Evolutionary conservation across 2,329 filamentous ascomycete species (phyloP), one percentile per base, ranked within the genome.

Genomic region (Fusarium neocosmosporiellum): DNA sequence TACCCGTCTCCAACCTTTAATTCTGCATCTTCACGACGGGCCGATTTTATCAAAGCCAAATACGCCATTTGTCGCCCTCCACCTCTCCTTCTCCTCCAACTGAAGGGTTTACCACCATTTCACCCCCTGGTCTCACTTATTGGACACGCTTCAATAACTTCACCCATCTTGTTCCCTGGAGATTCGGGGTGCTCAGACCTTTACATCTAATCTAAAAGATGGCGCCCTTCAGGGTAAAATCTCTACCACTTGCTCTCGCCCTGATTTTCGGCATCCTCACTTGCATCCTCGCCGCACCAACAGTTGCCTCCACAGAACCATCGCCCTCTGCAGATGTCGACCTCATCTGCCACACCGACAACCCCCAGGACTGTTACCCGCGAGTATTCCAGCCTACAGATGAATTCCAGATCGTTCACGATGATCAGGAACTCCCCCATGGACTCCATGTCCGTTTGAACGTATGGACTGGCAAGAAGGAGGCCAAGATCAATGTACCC

Each of bases 401-500:
- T 55, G 86, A 92, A 65, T 93, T 93, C 72, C 90, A 92, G 78
- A 77, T 81, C 9, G 85, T 93, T 43, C 89, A 86, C 67, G 86
- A 89, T 37, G 91, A 92, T 73, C 91, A 93, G 79, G 87, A 92
- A 39, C 78, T 93, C 5, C 91, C 91, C 1, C 81, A 85, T 0
- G 91, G 91, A 7, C 85, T 93, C 6, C 91, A 93, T 78, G 86
- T 93, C 59, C 88, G 91, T 41, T 81, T 93, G 63, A 89, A 93
- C 77, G 85, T 93, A 54, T 85, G 86, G 73, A 91, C 90, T 0
- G 91, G 91, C 24, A 75, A 85, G 72, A 91, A 89, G 73, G 90
- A 92, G 78, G 91, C 91, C 72, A 91, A 92, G 77, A 84, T 93
- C 69, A 89, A 93, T 79, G 84, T 90, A 20, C 89, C 89, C 1